Percentiles rank a stretch among this genome's conserved stretches.
These are phyloP conservation scores for Citrus sp. DNA, from an alignment of 345 rosid species.

Conservation along the genomic window DNA sequence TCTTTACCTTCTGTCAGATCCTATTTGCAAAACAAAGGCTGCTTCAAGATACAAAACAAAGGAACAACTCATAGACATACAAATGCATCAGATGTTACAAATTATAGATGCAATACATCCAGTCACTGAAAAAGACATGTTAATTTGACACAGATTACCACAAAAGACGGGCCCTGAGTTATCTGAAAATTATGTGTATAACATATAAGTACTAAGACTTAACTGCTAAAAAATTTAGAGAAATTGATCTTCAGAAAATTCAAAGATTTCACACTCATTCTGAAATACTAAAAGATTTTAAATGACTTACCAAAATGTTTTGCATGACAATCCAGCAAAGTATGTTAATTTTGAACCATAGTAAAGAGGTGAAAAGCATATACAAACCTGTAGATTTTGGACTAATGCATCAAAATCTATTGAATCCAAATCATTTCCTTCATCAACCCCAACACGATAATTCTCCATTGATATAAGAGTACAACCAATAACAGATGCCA, in stretches of 20 bases:
- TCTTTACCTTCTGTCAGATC: conserved; percentile 78
- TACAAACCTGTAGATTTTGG: conserved; percentile 75
- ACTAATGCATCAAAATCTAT: conserved; percentile 85
- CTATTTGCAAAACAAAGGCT: conserved; percentile 39
- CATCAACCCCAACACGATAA: conserved; percentile 76
- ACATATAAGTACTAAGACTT: background rate
- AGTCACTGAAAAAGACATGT: background rate
- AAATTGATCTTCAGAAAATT: background rate
- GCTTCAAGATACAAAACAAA: conserved; percentile 4
- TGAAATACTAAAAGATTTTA: background rate
- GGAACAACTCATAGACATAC: conserved; percentile 8
- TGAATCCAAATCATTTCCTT: conserved; percentile 80
- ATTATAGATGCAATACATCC: background rate
- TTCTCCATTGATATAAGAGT: conserved; percentile 97
- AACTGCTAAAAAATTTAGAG: background rate
- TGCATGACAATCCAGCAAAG: conserved; percentile 4
- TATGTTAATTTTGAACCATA: background rate
- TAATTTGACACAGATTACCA: background rate
- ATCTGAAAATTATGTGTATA: background rate
- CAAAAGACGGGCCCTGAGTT: background rate
- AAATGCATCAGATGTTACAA: background rate
- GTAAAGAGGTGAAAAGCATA: conserved; percentile 3
- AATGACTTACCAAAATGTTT: background rate
- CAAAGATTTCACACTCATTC: background rate
- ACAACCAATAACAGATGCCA: conserved; percentile 94